Evolutionary conservation across 163 green algal species (phyloP).

Genomic region (Trebouxia gelatinosa): DNA sequence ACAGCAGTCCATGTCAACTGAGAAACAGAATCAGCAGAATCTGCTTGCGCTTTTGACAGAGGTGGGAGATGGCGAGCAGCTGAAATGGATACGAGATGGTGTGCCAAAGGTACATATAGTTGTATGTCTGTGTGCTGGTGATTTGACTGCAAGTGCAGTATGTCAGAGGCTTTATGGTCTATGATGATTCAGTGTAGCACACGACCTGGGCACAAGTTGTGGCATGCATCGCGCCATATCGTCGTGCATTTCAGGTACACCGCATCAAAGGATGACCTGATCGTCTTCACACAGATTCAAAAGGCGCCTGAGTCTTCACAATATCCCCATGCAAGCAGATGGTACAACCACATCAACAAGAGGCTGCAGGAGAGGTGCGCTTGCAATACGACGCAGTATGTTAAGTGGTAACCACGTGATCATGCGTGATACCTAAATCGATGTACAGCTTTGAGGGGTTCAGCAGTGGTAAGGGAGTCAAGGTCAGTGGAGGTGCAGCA

Average conservation of each 20-base stretch:
- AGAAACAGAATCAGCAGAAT: slow-evolving; percentile 1
- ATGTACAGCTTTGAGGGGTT: slow-evolving; percentile 46
- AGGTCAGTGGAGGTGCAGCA: slow-evolving; percentile 33
- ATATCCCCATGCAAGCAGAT: slow-evolving; percentile 52
- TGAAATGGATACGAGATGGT: slow-evolving; percentile 10
- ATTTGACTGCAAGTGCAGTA: no score
- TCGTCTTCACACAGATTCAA: slow-evolving; percentile 52
- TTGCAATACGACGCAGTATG: not conserved
- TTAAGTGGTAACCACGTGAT: not conserved
- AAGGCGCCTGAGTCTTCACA: slow-evolving; percentile 38
- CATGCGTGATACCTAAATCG: not conserved
- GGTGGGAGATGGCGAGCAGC: slow-evolving; percentile 2
- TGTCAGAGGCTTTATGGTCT: no score
- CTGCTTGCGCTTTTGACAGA: slow-evolving; percentile 2
- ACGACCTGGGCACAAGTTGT: no score
- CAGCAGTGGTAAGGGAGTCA: slow-evolving; percentile 41
- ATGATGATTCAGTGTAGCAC: no score
- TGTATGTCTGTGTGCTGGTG: no score
- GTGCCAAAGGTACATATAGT: no score
- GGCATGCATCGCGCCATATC: no score
- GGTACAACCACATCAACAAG: slow-evolving; percentile 65
- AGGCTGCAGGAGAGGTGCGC: slow-evolving; percentile 50
- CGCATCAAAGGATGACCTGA: slow-evolving; percentile 63
- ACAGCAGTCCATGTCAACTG: no score
- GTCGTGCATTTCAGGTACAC: slow-evolving; percentile 65